phyloP scores from a whole-genome alignment of 1,139 yeast genomes.

The Zygosaccharomyces pseudobailii region DNA sequence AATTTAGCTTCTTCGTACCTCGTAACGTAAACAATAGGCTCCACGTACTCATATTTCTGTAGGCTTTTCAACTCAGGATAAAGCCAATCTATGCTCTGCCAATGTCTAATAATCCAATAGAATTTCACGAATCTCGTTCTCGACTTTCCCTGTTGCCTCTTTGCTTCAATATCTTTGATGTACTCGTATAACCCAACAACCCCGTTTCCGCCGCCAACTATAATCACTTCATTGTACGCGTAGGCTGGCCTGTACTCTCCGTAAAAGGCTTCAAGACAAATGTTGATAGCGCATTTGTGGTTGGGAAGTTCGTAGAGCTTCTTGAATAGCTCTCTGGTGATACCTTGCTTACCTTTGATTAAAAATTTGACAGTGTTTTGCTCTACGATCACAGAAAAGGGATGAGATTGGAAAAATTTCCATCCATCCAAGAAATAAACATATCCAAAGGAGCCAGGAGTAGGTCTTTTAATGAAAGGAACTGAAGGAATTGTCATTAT shows the following conservation, averaged over 20 bases:
- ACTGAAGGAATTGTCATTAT: conserved; percentile 39
- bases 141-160: conserved; percentile 11
- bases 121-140: conserved; percentile 36
- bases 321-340: conserved; percentile 37
- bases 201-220: conserved; percentile 69
- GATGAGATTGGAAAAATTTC: conserved; percentile 64
- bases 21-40: conserved; percentile 13
- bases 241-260: conserved; percentile 49
- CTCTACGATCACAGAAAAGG: conserved; percentile 48
- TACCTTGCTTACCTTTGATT: conserved; percentile 43
- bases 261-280: conserved; percentile 57
- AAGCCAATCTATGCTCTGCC: conserved; percentile 21
- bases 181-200: conserved; percentile 49
- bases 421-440: conserved; percentile 47
- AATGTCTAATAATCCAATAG: conserved; percentile 48
- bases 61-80: conserved; percentile 10
- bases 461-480: conserved; percentile 38
- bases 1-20: background rate
- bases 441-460: conserved; percentile 60
- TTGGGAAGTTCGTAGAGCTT: conserved; percentile 19
- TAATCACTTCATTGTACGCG: conserved; percentile 47
- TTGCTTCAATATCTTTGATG: conserved; percentile 25
- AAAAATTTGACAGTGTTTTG: conserved; percentile 38
- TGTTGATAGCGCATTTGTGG: conserved; percentile 24
- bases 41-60: conserved; percentile 8